Evolutionary conservation across 1,139 yeast genomes (phyloP).

Genomic region (Scheffersomyces parashehatae): DNA sequence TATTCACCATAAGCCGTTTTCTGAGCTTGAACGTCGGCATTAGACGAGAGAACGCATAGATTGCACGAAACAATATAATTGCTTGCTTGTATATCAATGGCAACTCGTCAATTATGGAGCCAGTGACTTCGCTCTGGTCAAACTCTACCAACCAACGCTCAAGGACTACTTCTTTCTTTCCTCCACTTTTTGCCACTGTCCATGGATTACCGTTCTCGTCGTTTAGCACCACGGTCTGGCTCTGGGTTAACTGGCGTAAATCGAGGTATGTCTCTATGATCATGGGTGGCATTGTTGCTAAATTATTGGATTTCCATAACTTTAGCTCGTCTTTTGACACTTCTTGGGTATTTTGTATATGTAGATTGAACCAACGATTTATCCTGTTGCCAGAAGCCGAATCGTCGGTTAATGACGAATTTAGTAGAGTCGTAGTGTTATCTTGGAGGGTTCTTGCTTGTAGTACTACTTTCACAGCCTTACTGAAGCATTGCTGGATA

Average conservation of each 20-base stretch:
- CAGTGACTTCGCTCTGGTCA: conserved; percentile 40
- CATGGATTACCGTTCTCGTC: conserved; percentile 54
- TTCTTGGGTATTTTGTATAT: conserved; percentile 46
- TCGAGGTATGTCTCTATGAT: conserved; percentile 85
- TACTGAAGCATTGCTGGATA: conserved; percentile 67
- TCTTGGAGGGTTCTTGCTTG: conserved; percentile 14
- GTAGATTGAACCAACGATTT: conserved; percentile 72
- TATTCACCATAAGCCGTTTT: conserved; percentile 24
- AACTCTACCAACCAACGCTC: conserved; percentile 93
- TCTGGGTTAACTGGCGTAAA: conserved; percentile 56
- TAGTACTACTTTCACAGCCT: conserved; percentile 62
- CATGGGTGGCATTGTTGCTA: conserved; percentile 63
- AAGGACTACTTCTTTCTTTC: conserved; percentile 73
- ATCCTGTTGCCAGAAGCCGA: conserved; percentile 18
- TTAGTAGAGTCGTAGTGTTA: not conserved
- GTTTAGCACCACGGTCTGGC: conserved; percentile 60
- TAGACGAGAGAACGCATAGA: conserved; percentile 65
- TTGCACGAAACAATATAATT: conserved; percentile 68
- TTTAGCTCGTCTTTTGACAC: conserved; percentile 55
- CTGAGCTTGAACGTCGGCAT: conserved; percentile 70
- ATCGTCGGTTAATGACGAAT: conserved; percentile 2
- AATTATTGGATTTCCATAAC: conserved; percentile 56
- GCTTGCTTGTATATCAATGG: conserved; percentile 76
- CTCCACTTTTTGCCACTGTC: conserved; percentile 52
- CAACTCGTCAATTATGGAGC: conserved; percentile 47